Conservation (phyloP, 805 yeast species). For the Metschnikowia reukaufii region DNA sequence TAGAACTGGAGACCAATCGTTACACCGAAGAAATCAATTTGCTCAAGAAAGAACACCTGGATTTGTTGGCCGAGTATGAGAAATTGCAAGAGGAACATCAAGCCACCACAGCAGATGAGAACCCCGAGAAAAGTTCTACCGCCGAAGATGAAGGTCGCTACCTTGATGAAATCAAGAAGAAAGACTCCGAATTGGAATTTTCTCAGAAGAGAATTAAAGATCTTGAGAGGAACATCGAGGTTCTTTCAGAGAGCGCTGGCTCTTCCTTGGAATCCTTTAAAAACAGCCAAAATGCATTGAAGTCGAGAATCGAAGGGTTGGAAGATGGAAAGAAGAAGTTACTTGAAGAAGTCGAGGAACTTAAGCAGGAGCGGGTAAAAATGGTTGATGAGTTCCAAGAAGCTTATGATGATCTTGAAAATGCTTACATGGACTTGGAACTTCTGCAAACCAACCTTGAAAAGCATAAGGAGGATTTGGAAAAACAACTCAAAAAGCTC, state of each 20-base stretch:
- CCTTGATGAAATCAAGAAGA: not conserved
- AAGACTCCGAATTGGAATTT: constrained; percentile 4
- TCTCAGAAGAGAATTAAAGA: constrained; percentile 15
- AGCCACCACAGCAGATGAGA: not conserved
- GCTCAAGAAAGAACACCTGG: constrained; percentile 4
- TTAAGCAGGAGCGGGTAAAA: constrained; percentile 24
- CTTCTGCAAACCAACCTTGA: constrained; percentile 16
- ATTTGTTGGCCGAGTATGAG: not conserved
- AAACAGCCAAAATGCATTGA: constrained; percentile 12
- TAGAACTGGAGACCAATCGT: not conserved
- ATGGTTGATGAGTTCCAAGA: constrained; percentile 24
- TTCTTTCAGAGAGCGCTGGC: constrained; percentile 15
- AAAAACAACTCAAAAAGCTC: constrained; percentile 8
- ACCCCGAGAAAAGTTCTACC: not conserved
- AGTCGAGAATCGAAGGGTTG: constrained; percentile 21
- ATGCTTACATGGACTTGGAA: constrained; percentile 17
- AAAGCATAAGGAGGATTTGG: constrained; percentile 17
- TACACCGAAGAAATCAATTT: not conserved
- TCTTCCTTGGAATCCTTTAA: constrained; percentile 13
- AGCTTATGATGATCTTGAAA: constrained; percentile 19
- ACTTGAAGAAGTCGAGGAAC: constrained; percentile 23
- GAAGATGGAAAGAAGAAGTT: constrained; percentile 22
- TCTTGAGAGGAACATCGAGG: constrained; percentile 17
- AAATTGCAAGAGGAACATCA: constrained; percentile 2
- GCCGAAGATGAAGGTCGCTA: not conserved